Percentiles rank a stretch among this genome's conserved stretches.
Conservation (phyloP, 1,139 yeast species). For the Starmera stellimalicola region DNA sequence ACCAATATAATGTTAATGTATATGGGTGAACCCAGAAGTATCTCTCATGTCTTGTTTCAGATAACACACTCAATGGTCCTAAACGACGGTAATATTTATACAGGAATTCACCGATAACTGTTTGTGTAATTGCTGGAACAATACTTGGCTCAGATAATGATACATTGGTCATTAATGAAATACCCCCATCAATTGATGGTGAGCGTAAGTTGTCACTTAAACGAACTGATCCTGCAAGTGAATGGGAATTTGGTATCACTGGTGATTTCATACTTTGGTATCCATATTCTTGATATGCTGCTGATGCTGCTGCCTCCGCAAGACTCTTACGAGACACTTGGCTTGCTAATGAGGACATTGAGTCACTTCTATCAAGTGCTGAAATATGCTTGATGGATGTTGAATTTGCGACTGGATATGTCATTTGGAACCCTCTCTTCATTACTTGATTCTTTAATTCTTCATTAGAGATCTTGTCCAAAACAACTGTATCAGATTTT, state of each 20-base stretch:
- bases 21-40: constrained; percentile 97
- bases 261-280: constrained; percentile 12
- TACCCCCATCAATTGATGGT: constrained; percentile 20
- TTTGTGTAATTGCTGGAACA: constrained; percentile 84
- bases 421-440: constrained; percentile 36
- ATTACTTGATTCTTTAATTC: constrained; percentile 35
- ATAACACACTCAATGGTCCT: constrained; percentile 65
- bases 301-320: constrained; percentile 20
- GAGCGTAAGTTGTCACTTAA: constrained; percentile 8
- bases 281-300: constrained; percentile 20
- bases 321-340: constrained; percentile 17
- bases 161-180: constrained; percentile 61
- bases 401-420: constrained; percentile 3
- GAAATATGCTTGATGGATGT: constrained; percentile 6
- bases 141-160: constrained; percentile 65
- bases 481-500: constrained; percentile 31
- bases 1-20: constrained; percentile 86
- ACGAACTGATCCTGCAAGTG: constrained; percentile 12
- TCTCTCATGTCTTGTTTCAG: constrained; percentile 80
- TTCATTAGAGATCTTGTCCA: constrained; percentile 39
- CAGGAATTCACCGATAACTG: constrained; percentile 86
- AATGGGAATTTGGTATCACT: constrained; percentile 11
- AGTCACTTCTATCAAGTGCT: constrained; percentile 12
- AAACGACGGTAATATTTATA: constrained; percentile 78
- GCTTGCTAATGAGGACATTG: constrained; percentile 15